phyloP scores from a whole-genome alignment of 192 early-diverging fungal genomes.

The Coemansia sp. region DNA sequence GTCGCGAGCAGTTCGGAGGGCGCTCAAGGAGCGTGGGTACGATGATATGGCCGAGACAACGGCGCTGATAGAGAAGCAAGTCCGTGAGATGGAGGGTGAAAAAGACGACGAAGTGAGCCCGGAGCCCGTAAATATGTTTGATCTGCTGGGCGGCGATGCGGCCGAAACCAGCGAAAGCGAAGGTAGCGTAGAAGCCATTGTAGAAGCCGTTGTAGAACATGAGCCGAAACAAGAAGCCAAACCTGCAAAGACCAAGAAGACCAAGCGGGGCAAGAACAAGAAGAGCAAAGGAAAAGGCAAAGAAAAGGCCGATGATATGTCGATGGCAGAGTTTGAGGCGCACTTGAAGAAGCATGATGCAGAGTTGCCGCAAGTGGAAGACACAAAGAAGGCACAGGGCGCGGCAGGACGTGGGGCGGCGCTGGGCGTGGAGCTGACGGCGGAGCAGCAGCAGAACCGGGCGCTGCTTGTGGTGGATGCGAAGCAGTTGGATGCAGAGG shows the following conservation, averaged over 20 bases:
- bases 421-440: conserved; percentile 26
- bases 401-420: conserved; percentile 16
- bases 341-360: conserved; percentile 28
- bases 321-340: conserved; percentile 44
- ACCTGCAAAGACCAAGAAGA: not conserved
- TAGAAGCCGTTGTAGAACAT: not conserved
- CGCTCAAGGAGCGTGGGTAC: conserved; percentile 46
- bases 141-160: conserved; percentile 37
- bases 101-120: conserved; percentile 5
- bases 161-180: conserved; percentile 6
- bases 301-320: conserved; percentile 21
- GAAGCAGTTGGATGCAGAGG: conserved; percentile 74
- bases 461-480: conserved; percentile 56
- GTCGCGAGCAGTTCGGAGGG: conserved; percentile 42
- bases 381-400: not conserved
- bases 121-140: conserved; percentile 31
- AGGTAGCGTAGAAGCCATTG: not conserved
- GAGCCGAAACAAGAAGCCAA: not conserved
- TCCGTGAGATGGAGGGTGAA: not conserved
- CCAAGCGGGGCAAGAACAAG: not conserved
- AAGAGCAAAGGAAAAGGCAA: conserved; percentile 12
- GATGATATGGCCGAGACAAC: conserved; percentile 44
- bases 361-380: conserved; percentile 11
- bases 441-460: conserved; percentile 40
- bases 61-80: conserved; percentile 24